Evolutionary conservation across 1,284 basidiomycete genomes (phyloP).

Genomic region (Heterobasidion irregulare): DNA sequence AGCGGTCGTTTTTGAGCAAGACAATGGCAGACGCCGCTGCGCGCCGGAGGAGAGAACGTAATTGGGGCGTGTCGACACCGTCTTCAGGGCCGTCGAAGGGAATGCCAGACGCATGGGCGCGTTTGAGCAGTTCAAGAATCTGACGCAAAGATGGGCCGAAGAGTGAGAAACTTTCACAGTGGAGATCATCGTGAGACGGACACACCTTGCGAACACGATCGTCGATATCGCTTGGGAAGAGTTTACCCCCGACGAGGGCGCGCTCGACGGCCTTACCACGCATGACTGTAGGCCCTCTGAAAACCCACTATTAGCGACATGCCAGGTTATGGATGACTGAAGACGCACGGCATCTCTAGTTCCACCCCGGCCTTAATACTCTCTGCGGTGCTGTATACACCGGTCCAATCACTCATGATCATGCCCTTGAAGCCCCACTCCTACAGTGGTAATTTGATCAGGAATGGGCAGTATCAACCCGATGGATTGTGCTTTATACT

Average conservation of each 20-base stretch:
- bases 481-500: background rate
- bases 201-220: slow-evolving; percentile 35
- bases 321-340: background rate
- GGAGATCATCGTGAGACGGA: slow-evolving; percentile 15
- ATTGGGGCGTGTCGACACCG: slow-evolving; percentile 46
- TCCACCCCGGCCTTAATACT: slow-evolving; percentile 60
- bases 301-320: background rate
- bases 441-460: slow-evolving; percentile 10
- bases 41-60: slow-evolving; percentile 43
- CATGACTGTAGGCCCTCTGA: slow-evolving; percentile 36
- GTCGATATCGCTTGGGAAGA: slow-evolving; percentile 40
- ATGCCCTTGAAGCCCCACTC: slow-evolving; percentile 67
- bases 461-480: background rate
- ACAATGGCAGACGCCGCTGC: slow-evolving; percentile 60
- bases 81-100: slow-evolving; percentile 60
- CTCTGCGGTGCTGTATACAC: slow-evolving; percentile 39
- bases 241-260: slow-evolving; percentile 30
- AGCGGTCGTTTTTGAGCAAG: slow-evolving; percentile 54
- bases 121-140: slow-evolving; percentile 30
- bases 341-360: slow-evolving; percentile 58
- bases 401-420: slow-evolving; percentile 58
- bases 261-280: slow-evolving; percentile 34
- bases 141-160: slow-evolving; percentile 7
- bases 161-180: slow-evolving; percentile 14
- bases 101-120: slow-evolving; percentile 37